Evolutionary conservation across 495 filamentous ascomycete genomes (phyloP), one percentile per base, ranked within the genome.

Genomic region (Trichoderma erinaceum): DNA sequence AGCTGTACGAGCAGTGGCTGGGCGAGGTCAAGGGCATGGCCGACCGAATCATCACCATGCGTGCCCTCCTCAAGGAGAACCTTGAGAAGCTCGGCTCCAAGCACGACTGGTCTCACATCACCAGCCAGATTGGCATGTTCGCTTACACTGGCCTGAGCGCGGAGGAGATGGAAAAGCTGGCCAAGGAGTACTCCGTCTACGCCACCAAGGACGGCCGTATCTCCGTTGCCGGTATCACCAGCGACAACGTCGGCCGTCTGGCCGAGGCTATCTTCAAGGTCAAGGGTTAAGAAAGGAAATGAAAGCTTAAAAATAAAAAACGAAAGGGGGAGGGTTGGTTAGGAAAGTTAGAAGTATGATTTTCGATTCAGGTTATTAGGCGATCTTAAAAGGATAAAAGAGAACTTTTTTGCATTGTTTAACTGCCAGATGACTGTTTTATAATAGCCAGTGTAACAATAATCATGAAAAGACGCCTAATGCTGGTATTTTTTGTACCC

Each of bases 51-150:
- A 99, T 99, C 76, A 90, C 87, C 77, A 99, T 99, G 95, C 91
- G 95, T 69, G 88, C 91, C 64, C 84, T 96, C 46, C 88, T 99
- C 71, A 94, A 95, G 84, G 85, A 90, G 74, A 95, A 97, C 82
- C 87, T 99, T 52, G 92, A 97, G 87, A 88, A 90, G 78, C 87
- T 96, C 68, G 95, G 94, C 72, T 93, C 89, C 82, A 92, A 92
- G 84, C 93, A 95, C 80, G 91, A 97, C 81, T 99, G 95, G 95
- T 90, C 88, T 79, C 95, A 99, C 83, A 99, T 99, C 81, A 99
- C 95, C 67, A 92, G 85, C 78, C 94, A 93, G 85, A 99, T 99
- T 71, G 95, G 95, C 81, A 99, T 99, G 95, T 99, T 99, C 75
- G 94, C 94, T 72, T 99, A 95, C 84, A 99, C 95, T 41, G 95